These are phyloP conservation scores for Hortaea werneckii DNA, from an alignment of 2,329 filamentous ascomycete species.

Conservation along the genomic window DNA sequence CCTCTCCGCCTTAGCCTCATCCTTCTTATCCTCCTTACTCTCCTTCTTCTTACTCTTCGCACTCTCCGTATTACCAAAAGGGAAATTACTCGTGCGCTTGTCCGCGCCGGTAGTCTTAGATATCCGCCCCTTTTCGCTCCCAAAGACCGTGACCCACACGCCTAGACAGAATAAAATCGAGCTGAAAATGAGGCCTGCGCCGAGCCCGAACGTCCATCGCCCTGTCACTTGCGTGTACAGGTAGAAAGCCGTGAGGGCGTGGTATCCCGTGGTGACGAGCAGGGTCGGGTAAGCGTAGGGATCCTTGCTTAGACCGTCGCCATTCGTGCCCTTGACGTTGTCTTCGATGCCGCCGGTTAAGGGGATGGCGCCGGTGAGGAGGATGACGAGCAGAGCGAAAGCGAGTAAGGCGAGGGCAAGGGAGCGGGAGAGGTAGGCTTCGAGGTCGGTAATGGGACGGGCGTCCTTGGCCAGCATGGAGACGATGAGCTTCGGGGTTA, in stretches of 20 bases:
- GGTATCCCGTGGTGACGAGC: constrained; percentile 56
- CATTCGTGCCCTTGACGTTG: constrained; percentile 1
- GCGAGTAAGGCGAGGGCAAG: constrained; percentile 58
- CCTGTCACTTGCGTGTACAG: constrained; percentile 49
- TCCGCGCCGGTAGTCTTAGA: constrained; percentile 55
- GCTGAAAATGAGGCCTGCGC: constrained; percentile 50
- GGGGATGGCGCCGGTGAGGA: constrained; percentile 62
- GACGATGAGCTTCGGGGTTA: constrained; percentile 51
- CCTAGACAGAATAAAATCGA: constrained; percentile 51
- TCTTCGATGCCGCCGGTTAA: not conserved
- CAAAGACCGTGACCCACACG: constrained; percentile 54
- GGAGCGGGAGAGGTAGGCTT: constrained; percentile 63
- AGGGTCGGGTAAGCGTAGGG: constrained; percentile 51
- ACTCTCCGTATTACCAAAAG: constrained; percentile 47
- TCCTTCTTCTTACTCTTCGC: constrained; percentile 23
- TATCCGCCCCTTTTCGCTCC: constrained; percentile 44
- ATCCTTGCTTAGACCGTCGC: constrained; percentile 5
- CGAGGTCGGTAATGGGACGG: constrained; percentile 49
- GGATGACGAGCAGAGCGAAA: constrained; percentile 52
- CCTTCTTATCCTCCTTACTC: constrained; percentile 15
- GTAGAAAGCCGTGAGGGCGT: constrained; percentile 53
- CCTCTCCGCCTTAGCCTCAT: constrained; percentile 2
- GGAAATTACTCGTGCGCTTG: constrained; percentile 56
- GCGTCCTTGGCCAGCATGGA: constrained; percentile 47
- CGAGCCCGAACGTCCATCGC: constrained; percentile 33